phyloP scores from a whole-genome alignment of 257 asterid genomes.

The Nicotiana otophora region DNA sequence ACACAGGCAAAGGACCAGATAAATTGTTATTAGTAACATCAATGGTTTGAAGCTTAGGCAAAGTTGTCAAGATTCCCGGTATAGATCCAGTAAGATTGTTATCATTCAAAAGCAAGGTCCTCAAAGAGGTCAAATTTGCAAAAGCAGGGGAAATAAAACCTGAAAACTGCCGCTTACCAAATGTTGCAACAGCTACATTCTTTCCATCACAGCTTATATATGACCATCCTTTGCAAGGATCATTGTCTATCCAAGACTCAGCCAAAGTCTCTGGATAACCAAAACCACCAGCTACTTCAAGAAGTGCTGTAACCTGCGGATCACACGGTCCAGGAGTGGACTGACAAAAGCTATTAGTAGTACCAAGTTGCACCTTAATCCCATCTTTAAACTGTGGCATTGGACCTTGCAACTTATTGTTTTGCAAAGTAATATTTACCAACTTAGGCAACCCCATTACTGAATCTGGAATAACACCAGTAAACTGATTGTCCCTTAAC shows the following conservation, averaged over 20 bases:
- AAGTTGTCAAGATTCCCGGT: slow-evolving; percentile 45
- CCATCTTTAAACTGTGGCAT: slow-evolving; percentile 32
- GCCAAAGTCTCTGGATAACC: slow-evolving; percentile 67
- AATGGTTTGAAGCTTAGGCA: slow-evolving; percentile 52
- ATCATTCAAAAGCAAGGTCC: slow-evolving; percentile 59
- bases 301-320: slow-evolving; percentile 68
- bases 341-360: slow-evolving; percentile 48
- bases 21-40: slow-evolving; percentile 77
- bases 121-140: slow-evolving; percentile 57
- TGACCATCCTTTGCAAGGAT: slow-evolving; percentile 61
- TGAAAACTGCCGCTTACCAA: slow-evolving; percentile 44
- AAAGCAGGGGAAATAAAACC: slow-evolving; percentile 74
- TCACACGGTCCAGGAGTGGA: slow-evolving; percentile 65
- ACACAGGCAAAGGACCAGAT: slow-evolving; percentile 50
- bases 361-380: background rate
- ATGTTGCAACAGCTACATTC: slow-evolving; percentile 53
- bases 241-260: slow-evolving; percentile 64
- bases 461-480: slow-evolving; percentile 68
- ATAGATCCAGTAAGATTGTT: slow-evolving; percentile 64
- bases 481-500: slow-evolving; percentile 68
- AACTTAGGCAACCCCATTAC: slow-evolving; percentile 42
- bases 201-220: slow-evolving; percentile 53
- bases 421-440: slow-evolving; percentile 49
- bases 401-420: slow-evolving; percentile 78
- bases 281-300: slow-evolving; percentile 63